Evolutionary conservation across 805 yeast species (phyloP).

Genomic region (Candida anglica): DNA sequence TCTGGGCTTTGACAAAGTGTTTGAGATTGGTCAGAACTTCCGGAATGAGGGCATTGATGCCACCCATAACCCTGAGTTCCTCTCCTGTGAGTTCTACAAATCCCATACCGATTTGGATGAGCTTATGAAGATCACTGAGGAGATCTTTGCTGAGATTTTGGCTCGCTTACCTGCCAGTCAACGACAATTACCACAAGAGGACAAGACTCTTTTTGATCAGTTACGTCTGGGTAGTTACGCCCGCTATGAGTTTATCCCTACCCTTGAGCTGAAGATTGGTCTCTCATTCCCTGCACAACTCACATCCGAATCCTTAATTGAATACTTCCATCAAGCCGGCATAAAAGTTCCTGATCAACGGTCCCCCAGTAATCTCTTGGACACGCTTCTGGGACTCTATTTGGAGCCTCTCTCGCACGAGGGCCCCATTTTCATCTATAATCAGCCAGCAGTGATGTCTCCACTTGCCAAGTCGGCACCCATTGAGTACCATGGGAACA

Average conservation of each 20-base stretch:
- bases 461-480: slow-evolving; percentile 76
- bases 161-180: neutral
- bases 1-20: slow-evolving; percentile 82
- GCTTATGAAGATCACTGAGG: slow-evolving; percentile 61
- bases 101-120: slow-evolving; percentile 64
- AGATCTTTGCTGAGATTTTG: slow-evolving; percentile 42
- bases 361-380: slow-evolving; percentile 61
- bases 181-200: neutral
- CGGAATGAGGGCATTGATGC: slow-evolving; percentile 92
- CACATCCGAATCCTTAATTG: slow-evolving; percentile 34
- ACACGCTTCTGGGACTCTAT: slow-evolving; percentile 54
- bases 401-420: slow-evolving; percentile 59
- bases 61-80: slow-evolving; percentile 93
- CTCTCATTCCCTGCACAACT: slow-evolving; percentile 42
- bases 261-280: slow-evolving; percentile 54
- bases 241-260: slow-evolving; percentile 62
- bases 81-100: slow-evolving; percentile 85
- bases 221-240: neutral
- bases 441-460: slow-evolving; percentile 82
- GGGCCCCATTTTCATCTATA: slow-evolving; percentile 67
- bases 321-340: slow-evolving; percentile 36
- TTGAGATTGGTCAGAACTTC: slow-evolving; percentile 80
- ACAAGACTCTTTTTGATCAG: neutral
- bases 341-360: slow-evolving; percentile 31
- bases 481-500: slow-evolving; percentile 21